Evolutionary conservation across 768 basidiomycete genomes (phyloP).

Genomic region (Hirschioporus abietinus): DNA sequence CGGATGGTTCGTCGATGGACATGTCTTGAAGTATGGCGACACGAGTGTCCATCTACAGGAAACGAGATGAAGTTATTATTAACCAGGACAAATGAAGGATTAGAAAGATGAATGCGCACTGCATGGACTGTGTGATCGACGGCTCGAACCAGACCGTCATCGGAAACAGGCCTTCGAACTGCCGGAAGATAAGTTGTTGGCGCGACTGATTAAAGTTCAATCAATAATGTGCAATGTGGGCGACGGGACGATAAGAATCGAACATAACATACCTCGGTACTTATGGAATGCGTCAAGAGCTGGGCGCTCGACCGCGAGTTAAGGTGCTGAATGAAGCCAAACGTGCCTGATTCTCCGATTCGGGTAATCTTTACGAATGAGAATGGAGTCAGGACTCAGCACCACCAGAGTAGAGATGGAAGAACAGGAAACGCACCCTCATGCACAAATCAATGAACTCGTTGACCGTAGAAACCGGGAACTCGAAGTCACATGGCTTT

Average conservation of each 20-base stretch:
- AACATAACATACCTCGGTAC: conserved; percentile 39
- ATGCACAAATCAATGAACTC: conserved; percentile 59
- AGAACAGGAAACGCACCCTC: conserved; percentile 26
- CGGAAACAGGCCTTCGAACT: conserved; percentile 56
- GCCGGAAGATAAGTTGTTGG: conserved; percentile 63
- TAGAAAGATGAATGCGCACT: conserved; percentile 12
- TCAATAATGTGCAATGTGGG: too few species aligned
- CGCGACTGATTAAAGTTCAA: conserved; percentile 26
- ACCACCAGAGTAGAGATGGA: too few species aligned
- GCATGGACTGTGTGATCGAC: conserved; percentile 56
- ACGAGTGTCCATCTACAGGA: conserved; percentile 44
- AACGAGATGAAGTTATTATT: neutral
- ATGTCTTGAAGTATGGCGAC: conserved; percentile 44
- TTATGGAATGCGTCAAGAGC: conserved; percentile 50
- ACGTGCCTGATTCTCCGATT: conserved; percentile 54
- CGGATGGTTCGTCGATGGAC: conserved; percentile 46
- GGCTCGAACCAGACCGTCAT: conserved; percentile 54
- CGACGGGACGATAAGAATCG: neutral
- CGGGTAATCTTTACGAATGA: conserved; percentile 33
- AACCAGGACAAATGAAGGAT: neutral
- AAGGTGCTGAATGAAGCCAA: conserved; percentile 60
- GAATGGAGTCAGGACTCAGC: neutral
- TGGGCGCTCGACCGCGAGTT: conserved; percentile 48
- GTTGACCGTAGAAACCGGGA: conserved; percentile 49
- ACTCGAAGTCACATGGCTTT: conserved; percentile 52